Conservation (phyloP, 148 eudicot genomes). For the Tetragonia tetragonoides region DNA sequence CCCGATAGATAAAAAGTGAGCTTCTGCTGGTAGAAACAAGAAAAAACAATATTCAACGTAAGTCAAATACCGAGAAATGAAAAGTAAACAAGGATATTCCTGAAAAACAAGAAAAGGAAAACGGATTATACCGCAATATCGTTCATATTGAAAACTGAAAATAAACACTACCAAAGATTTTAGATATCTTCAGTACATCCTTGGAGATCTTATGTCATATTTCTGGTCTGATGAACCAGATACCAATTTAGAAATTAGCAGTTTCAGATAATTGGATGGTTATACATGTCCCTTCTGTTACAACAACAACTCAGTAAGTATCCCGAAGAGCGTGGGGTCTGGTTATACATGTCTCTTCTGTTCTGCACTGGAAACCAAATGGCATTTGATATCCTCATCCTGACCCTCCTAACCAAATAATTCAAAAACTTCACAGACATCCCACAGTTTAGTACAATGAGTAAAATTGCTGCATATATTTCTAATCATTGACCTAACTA, state of each 20-base stretch:
- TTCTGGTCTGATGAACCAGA: neutral
- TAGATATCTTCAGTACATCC: neutral
- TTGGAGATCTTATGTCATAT: neutral
- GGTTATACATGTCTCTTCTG: neutral
- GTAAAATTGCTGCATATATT: neutral
- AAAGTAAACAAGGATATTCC: neutral
- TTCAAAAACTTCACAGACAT: neutral
- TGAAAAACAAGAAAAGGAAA: neutral
- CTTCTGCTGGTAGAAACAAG: constrained; percentile 15
- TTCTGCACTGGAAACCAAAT: neutral
- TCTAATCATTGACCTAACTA: neutral
- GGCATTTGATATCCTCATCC: neutral
- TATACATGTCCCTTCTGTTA: neutral
- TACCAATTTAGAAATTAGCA: neutral
- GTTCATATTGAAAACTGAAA: neutral
- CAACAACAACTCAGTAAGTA: too few relatives aligned
- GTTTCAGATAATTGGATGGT: neutral
- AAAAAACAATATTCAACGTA: neutral
- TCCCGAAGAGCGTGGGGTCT: too few relatives aligned
- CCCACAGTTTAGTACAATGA: neutral
- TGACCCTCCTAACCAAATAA: neutral
- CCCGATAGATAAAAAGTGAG: constrained; percentile 11
- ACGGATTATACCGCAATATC: neutral
- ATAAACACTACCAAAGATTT: neutral
- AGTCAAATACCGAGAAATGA: neutral